These are phyloP conservation scores for Colletotrichum musae DNA, from an alignment of 2,329 filamentous ascomycete genomes.

Conservation along the genomic window DNA sequence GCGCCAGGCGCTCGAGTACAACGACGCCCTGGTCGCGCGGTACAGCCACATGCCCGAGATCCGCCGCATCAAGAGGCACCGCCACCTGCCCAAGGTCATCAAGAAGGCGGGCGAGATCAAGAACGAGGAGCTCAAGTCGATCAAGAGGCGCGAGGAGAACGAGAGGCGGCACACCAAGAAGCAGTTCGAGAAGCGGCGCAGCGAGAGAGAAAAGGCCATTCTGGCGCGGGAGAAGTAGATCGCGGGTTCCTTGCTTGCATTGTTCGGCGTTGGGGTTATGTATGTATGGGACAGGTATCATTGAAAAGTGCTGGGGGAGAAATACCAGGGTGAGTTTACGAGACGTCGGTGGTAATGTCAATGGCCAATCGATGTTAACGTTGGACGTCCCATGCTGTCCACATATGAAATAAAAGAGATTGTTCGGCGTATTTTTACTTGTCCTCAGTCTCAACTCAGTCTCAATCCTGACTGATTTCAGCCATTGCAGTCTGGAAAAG, in stretches of 20 bases:
- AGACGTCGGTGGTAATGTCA: too few species aligned
- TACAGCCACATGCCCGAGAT: slow-evolving; percentile 98
- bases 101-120: slow-evolving; percentile 99
- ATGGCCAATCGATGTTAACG: too few species aligned
- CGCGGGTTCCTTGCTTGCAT: slow-evolving; percentile 36
- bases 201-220: slow-evolving; percentile 94
- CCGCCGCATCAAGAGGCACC: slow-evolving; percentile 88
- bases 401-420: too few species aligned
- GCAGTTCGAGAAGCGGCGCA: slow-evolving; percentile 79
- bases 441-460: too few species aligned
- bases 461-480: too few species aligned
- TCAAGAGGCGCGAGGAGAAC: slow-evolving; percentile 95
- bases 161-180: slow-evolving; percentile 92
- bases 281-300: slow-evolving; percentile 25
- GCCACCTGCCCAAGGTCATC: slow-evolving; percentile 91
- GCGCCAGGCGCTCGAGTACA: slow-evolving; percentile 91
- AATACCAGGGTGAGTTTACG: slow-evolving; percentile 23
- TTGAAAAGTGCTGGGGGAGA: slow-evolving; percentile 33
- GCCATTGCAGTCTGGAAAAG: too few species aligned
- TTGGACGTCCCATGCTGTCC: too few species aligned
- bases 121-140: slow-evolving; percentile 85
- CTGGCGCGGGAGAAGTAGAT: slow-evolving; percentile 74
- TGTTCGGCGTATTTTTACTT: too few species aligned
- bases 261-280: slow-evolving; percentile 41
- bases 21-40: slow-evolving; percentile 84